Conservation (phyloP, 148 eudicot genomes). For the Nyssa sinensis region DNA sequence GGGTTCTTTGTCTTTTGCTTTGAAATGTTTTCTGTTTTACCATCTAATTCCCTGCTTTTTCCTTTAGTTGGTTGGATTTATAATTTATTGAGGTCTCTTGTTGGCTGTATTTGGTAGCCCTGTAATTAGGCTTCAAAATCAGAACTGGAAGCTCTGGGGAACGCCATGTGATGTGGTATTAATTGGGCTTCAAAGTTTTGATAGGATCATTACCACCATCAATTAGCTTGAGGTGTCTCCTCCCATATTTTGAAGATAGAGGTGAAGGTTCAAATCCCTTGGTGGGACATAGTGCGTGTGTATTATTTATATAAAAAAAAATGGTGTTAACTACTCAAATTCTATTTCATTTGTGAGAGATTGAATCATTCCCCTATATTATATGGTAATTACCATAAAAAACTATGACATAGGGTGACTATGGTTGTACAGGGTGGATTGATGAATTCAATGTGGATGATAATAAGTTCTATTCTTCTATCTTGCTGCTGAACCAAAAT, state of each 20-base stretch:
- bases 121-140: not conserved
- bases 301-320: too few species aligned
- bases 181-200: not conserved
- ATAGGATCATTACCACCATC: not conserved
- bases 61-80: not conserved
- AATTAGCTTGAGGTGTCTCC: too few species aligned
- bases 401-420: not conserved
- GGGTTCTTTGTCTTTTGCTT: not conserved
- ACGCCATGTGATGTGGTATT: not conserved
- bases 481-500: too few species aligned
- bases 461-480: not conserved
- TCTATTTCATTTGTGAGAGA: not conserved
- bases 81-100: not conserved
- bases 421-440: not conserved
- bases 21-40: not conserved
- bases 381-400: not conserved
- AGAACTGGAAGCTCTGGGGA: conserved; percentile 2
- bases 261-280: too few species aligned
- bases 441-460: not conserved
- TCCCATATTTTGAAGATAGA: too few species aligned
- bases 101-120: not conserved
- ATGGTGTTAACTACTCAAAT: too few species aligned
- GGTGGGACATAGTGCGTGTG: too few species aligned
- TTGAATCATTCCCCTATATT: too few species aligned
- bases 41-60: not conserved